phyloP scores from a whole-genome alignment of 768 basidiomycete species.

The Ephemerocybe angulata region DNA sequence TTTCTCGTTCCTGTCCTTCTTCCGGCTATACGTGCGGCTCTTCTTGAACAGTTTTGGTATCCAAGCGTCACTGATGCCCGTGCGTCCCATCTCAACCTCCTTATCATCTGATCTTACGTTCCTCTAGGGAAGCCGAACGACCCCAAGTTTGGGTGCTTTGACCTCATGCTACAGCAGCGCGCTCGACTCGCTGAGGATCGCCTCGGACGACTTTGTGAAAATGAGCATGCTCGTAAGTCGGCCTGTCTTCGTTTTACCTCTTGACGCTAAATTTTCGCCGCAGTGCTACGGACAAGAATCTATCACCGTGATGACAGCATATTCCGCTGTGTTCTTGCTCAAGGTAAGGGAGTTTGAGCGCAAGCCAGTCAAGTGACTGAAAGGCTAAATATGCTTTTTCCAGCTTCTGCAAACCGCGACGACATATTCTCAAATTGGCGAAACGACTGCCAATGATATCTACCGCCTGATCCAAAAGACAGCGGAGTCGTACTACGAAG shows the following conservation, averaged over 20 bases:
- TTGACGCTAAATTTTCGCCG: constrained; percentile 8
- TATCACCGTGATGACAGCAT: constrained; percentile 82
- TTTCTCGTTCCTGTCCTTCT: constrained; percentile 68
- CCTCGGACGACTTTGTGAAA: constrained; percentile 67
- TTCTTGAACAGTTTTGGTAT: constrained; percentile 86
- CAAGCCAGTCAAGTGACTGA: constrained; percentile 1
- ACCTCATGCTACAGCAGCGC: constrained; percentile 74
- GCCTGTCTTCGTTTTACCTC: neutral
- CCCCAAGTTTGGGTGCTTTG: constrained; percentile 64
- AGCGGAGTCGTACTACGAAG: constrained; percentile 76
- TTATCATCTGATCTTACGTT: constrained; percentile 6
- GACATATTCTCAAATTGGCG: constrained; percentile 53
- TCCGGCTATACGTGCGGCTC: constrained; percentile 72
- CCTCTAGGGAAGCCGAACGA: constrained; percentile 49
- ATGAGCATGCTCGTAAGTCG: constrained; percentile 68
- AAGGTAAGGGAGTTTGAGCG: constrained; percentile 42
- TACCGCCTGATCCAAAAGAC: constrained; percentile 62
- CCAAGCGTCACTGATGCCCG: constrained; percentile 56
- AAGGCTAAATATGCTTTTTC: constrained; percentile 4
- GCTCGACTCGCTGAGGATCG: constrained; percentile 63
- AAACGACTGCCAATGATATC: constrained; percentile 61
- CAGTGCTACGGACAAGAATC: constrained; percentile 86
- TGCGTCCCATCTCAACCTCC: constrained; percentile 25
- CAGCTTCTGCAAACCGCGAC: constrained; percentile 70
- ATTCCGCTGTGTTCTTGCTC: constrained; percentile 76